Base-by-base conservation (phyloP, 257 asterid genomes). In the Lycium barbarum region DNA sequence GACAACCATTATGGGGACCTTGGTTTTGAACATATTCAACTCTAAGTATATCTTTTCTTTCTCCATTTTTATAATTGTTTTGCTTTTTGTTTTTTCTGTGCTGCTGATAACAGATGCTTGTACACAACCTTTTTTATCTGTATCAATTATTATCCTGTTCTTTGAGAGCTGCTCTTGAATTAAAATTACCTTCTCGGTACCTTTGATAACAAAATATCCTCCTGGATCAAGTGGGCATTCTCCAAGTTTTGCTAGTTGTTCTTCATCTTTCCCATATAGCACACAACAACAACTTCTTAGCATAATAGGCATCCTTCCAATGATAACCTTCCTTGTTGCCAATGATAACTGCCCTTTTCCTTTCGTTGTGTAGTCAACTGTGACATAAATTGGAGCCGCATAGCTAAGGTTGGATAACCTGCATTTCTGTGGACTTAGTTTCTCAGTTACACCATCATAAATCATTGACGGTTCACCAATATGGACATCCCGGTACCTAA, bases 1-100 rank as follows among this genome's bases (percentile, higher is more conserved):
- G 83, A 93, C 97, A 61, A 90, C 86, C 96, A 96, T 95, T 58
- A 96, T 93, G n/a, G 98, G 98, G 70, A 95, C 99, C 97, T 95
- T 96, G 91, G 76, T 84, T 47, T 91, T 79, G 86, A 96, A 93
- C 88, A 85, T 90, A 90, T 93, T 95, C 86, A 95, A 90, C 87
- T 87, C 66, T 33, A 96, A 89, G 87, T 94, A 92, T 84, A 96
- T 92, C 94, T 88, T 96, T 86, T 87, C 98, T 85, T 93, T 96
- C 93, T 96, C 98, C 93, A 96, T 91, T 87, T 35, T 94, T 89
- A 96, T 89, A 47, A 93, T 88, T 67, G 98, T 94, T 90, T 96
- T 96, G 81, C 92, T 91, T 87, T 96, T 96, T 70, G 87, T 92
- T 82, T 54, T 59, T 86, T 93, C 98, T 6, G 99, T 89, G 87